Evolutionary conservation across 495 filamentous ascomycete genomes (phyloP).

Genomic region (Annulohypoxylon maeteangense): DNA sequence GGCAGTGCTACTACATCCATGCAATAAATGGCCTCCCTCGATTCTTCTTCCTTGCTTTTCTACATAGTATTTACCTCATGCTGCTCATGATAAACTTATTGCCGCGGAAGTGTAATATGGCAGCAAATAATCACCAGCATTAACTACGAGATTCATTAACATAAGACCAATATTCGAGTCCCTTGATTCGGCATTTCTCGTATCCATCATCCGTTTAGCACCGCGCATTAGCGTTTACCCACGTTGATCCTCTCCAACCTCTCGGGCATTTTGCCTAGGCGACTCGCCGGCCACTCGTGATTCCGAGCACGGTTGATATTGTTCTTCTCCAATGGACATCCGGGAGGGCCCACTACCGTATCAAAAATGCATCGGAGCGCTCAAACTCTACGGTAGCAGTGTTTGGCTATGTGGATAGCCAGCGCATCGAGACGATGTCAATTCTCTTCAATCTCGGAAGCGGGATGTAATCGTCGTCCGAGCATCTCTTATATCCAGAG

Average conservation of each 20-base stretch:
- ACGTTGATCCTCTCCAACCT: slow-evolving; percentile 2
- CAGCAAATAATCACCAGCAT: background rate
- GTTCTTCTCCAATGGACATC: slow-evolving; percentile 41
- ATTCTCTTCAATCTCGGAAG: background rate
- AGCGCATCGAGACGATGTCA: background rate
- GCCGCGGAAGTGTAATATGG: background rate
- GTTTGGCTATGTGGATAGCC: slow-evolving; percentile 3
- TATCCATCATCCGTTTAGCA: slow-evolving; percentile 26
- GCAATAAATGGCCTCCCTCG: background rate
- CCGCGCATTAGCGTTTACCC: slow-evolving; percentile 30
- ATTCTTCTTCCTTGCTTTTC: background rate
- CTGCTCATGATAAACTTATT: background rate
- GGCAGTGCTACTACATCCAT: slow-evolving; percentile 5
- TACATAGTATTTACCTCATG: background rate
- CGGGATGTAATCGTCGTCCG: background rate
- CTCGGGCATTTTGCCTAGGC: background rate
- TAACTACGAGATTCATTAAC: background rate
- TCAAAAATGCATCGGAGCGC: slow-evolving; percentile 13
- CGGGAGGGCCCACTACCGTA: slow-evolving; percentile 10
- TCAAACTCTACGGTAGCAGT: slow-evolving; percentile 23
- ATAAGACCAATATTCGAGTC: slow-evolving; percentile 10
- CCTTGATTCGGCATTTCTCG: slow-evolving; percentile 23
- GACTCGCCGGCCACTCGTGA: slow-evolving; percentile 14
- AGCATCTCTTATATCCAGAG: background rate
- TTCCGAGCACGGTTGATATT: slow-evolving; percentile 9